These are phyloP conservation scores for Agrocybe praecox DNA, from an alignment of 768 basidiomycete species.

Conservation along the genomic window DNA sequence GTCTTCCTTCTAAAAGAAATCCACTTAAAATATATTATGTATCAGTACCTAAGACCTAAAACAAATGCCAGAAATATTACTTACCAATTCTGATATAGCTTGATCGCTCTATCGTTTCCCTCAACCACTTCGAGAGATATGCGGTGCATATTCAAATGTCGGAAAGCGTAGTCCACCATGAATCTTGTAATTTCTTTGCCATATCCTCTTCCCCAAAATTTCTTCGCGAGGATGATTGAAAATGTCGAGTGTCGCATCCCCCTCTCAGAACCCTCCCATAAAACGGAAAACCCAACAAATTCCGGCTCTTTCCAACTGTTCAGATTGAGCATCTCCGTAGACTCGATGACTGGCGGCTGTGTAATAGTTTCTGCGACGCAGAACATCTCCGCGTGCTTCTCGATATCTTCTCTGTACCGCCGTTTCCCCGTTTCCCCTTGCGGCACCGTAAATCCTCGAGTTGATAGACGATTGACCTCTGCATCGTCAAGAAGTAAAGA, in stretches of 20 bases:
- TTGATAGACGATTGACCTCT: background rate
- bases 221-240: background rate
- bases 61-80: slow-evolving; percentile 12
- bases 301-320: background rate
- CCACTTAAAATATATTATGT: slow-evolving; percentile 11
- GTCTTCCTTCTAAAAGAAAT: slow-evolving; percentile 24
- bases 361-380: slow-evolving; percentile 3
- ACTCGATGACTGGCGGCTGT: background rate
- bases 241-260: slow-evolving; percentile 2
- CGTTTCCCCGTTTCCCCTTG: slow-evolving; percentile 1
- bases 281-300: slow-evolving; percentile 1
- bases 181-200: slow-evolving; percentile 43
- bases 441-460: slow-evolving; percentile 6
- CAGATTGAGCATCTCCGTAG: background rate
- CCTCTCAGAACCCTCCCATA: background rate
- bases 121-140: slow-evolving; percentile 41
- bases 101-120: slow-evolving; percentile 37
- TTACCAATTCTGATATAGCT: slow-evolving; percentile 44
- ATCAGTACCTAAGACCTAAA: background rate
- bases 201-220: slow-evolving; percentile 42
- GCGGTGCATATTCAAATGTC: slow-evolving; percentile 39
- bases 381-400: slow-evolving; percentile 12
- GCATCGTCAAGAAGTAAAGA: background rate
- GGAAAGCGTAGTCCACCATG: slow-evolving; percentile 41
- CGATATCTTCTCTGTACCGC: slow-evolving; percentile 1